Percentiles rank a stretch among this genome's conserved stretches.
Conservation (phyloP, 352 stramenopile species). For the Pythium brassicae region DNA sequence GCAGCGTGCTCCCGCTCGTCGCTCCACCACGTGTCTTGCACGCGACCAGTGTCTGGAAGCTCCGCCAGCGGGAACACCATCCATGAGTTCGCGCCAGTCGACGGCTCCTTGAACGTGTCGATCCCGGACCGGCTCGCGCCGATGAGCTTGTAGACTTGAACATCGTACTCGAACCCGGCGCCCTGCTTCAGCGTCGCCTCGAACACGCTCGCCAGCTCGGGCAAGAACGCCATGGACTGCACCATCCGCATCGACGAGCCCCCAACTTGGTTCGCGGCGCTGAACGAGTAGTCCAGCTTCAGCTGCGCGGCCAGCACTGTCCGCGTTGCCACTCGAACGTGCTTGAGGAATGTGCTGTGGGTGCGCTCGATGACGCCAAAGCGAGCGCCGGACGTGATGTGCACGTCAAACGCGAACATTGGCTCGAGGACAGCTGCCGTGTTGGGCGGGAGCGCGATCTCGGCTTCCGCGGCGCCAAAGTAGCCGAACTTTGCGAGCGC, state of each 20-base stretch:
- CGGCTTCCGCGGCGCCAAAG: constrained; percentile 1
- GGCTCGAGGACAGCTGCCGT: constrained; percentile 19
- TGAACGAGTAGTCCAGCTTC: constrained; percentile 26
- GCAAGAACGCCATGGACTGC: constrained; percentile 35
- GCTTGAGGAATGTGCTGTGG: constrained; percentile 16
- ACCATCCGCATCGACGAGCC: constrained; percentile 40
- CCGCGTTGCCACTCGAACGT: constrained; percentile 18
- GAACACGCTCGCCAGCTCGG: constrained; percentile 30
- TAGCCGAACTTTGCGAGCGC: constrained; percentile 11
- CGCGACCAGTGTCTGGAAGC: constrained; percentile 1
- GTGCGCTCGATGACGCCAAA: background rate
- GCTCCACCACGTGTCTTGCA: constrained; percentile 24
- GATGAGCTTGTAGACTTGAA: constrained; percentile 33
- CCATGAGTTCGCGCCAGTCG: constrained; percentile 20
- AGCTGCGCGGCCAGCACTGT: constrained; percentile 19
- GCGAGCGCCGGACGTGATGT: constrained; percentile 24
- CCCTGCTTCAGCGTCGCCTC: background rate
- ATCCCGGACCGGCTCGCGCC: constrained; percentile 27
- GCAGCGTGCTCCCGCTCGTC: constrained; percentile 23
- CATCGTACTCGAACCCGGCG: constrained; percentile 9
- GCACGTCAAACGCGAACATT: constrained; percentile 22
- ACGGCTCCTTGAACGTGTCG: constrained; percentile 33
- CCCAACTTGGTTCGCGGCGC: constrained; percentile 7
- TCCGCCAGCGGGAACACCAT: constrained; percentile 27
- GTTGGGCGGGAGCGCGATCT: constrained; percentile 20